A percentile compares a stretch with the other conserved stretches of the same genome.
phyloP scores from a whole-genome alignment of 2,329 filamentous ascomycete species.

The Alternaria sp. region DNA sequence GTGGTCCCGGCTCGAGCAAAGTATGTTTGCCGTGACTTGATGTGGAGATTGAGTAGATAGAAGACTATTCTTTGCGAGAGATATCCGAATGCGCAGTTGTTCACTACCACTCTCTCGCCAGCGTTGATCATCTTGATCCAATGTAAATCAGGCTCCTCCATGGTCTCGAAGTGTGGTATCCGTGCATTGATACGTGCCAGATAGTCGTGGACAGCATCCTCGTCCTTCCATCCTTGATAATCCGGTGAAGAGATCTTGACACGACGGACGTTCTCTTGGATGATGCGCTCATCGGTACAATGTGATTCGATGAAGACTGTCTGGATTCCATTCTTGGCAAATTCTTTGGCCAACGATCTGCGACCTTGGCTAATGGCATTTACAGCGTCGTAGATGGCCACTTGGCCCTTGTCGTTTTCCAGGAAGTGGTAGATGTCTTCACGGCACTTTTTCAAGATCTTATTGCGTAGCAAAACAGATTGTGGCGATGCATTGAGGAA shows the following conservation, averaged over 20 bases:
- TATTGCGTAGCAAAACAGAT: constrained; percentile 92
- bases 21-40: constrained; percentile 92
- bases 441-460: constrained; percentile 95
- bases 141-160: constrained; percentile 92
- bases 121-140: constrained; percentile 99
- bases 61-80: constrained; percentile 97
- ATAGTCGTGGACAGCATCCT: constrained; percentile 92
- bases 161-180: constrained; percentile 95
- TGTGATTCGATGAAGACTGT: constrained; percentile 97
- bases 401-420: constrained; percentile 96
- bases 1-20: constrained; percentile 89
- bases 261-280: constrained; percentile 94
- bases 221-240: constrained; percentile 90
- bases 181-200: constrained; percentile 87
- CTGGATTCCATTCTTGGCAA: constrained; percentile 95
- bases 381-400: constrained; percentile 98
- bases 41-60: constrained; percentile 96
- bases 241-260: constrained; percentile 99
- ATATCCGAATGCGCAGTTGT: constrained; percentile 97
- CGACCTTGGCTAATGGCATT: constrained; percentile 87
- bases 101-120: constrained; percentile 90
- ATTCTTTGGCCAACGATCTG: constrained; percentile 88
- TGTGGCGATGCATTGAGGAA: constrained; percentile 92
- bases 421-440: constrained; percentile 97
- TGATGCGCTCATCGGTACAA: constrained; percentile 90